Base-by-base conservation (phyloP, 108 stramenopile species). In the Seminavis robusta region DNA sequence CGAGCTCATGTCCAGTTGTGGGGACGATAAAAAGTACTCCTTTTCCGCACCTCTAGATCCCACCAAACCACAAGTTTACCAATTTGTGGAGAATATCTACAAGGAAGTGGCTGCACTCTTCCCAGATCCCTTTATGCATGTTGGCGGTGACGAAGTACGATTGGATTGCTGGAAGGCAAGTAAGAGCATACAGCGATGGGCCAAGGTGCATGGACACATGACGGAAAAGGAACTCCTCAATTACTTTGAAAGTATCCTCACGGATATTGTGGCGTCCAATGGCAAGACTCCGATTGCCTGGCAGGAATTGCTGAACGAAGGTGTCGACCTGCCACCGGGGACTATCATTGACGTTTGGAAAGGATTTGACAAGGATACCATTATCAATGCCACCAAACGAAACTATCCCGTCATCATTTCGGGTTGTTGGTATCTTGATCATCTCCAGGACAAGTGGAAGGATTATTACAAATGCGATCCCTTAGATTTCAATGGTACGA, bases 111-210 rank as follows among this genome's bases (percentile, higher is more conserved):
- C 15, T 5, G 42, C 46, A 16, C 24, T 80, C 9, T 80, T 80
- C 48, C 61, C 69, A 0, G 79, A 81, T 37, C 57, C 63, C 1
- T 61, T 71, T 29, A 45, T 84, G 21, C 88, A 90, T 63, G 46
- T 89, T 3, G 88, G 88, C 30, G 88, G 88, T n/a, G 83, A 84
- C 55, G 88, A 84, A 53, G 83, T 85, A 32, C 9, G 60, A 19
- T 48, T 73, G 17, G 19, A 23, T 28, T 77, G 79, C 38, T 89
- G 83, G 83, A 39, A 51, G 2, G 47, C 48, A 4, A 44, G 51
- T 16, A 38, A 28, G 0, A 24, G 27, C 0, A 76, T 80, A 42
- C 25, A 33, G 0, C 9, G 42, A 34, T 84, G 72, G 67, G 72
- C 79, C 71, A 39, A 47, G 47, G 53, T 47, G 23, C 69, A 79